A percentile compares a stretch with the other conserved stretches of the same genome.
Conservation (phyloP, 2,329 filamentous ascomycete species). For the Pleomassaria siparia region DNA sequence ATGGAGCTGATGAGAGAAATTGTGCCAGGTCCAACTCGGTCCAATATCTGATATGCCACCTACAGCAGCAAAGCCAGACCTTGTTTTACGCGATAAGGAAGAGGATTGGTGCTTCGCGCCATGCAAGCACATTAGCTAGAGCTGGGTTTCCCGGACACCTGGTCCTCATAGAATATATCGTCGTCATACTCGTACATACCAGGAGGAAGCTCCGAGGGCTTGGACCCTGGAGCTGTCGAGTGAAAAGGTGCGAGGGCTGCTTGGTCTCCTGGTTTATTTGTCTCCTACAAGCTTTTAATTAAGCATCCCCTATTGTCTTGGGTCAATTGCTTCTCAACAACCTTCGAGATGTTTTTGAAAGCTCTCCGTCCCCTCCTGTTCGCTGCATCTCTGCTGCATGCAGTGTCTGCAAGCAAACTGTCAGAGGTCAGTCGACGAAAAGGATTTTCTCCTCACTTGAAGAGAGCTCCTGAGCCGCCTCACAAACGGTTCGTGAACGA, state of each 20-base stretch:
- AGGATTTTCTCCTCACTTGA: constrained; percentile 8
- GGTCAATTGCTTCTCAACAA: not conserved
- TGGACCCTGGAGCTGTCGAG: not conserved
- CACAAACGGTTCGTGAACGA: constrained; percentile 8
- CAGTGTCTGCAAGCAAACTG: constrained; percentile 3
- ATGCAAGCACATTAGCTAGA: not conserved
- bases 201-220: not conserved
- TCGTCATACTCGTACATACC: no score
- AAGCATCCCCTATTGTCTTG: not conserved
- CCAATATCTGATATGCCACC: not conserved
- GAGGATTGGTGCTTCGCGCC: not conserved
- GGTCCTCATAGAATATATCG: constrained; percentile 1
- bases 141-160: constrained; percentile 1
- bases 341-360: constrained; percentile 1
- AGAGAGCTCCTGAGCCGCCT: constrained; percentile 6
- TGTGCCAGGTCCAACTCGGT: not conserved
- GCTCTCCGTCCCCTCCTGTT: not conserved
- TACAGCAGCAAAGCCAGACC: not conserved
- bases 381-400: not conserved
- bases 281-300: not conserved
- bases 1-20: no score
- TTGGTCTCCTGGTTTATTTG: not conserved
- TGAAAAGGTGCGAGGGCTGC: not conserved
- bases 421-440: constrained; percentile 8
- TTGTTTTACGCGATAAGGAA: not conserved